Evolutionary conservation across 768 basidiomycete species (phyloP).

Genomic region (Daedaleopsis sinensis): DNA sequence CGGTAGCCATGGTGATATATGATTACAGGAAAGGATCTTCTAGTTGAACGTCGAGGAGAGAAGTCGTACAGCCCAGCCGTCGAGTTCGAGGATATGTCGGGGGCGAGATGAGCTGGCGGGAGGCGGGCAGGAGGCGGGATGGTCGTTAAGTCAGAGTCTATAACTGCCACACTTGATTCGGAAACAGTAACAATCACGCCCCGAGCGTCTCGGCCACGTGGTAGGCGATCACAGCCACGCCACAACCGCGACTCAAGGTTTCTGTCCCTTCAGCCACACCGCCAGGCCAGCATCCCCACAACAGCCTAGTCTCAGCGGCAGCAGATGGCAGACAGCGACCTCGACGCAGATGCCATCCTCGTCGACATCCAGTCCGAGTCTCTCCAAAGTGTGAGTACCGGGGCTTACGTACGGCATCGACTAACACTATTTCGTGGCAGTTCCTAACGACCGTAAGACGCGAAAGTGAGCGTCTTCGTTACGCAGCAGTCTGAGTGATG

Average conservation of each 20-base stretch:
- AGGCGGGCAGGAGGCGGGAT: conserved; percentile 5
- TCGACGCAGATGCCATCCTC: conserved; percentile 17
- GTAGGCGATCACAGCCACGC: conserved; percentile 5
- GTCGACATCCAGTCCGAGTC: conserved; percentile 19
- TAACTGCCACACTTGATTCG: conserved; percentile 12
- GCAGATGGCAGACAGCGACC: conserved; percentile 8
- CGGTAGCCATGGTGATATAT: conserved; percentile 44
- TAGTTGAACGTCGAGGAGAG: neutral
- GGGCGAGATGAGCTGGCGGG: conserved; percentile 19
- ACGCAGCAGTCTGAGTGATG: neutral
- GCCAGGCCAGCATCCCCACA: neutral
- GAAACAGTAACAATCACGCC: conserved; percentile 23
- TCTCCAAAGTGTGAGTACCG: conserved; percentile 16
- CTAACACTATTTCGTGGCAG: conserved; percentile 31
- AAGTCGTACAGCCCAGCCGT: conserved; percentile 16
- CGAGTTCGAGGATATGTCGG: neutral
- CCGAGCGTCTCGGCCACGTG: conserved; percentile 21
- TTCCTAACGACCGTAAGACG: conserved; percentile 44
- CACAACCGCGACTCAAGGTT: conserved; percentile 10
- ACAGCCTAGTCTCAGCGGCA: neutral
- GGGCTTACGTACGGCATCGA: too few relatives aligned
- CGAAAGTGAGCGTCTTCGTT: conserved; percentile 35
- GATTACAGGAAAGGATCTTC: conserved; percentile 13
- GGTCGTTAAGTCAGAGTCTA: conserved; percentile 23
- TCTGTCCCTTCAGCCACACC: neutral